phyloP scores from a whole-genome alignment of 2,329 filamentous ascomycete genomes.

The Fusarium miscanthi region DNA sequence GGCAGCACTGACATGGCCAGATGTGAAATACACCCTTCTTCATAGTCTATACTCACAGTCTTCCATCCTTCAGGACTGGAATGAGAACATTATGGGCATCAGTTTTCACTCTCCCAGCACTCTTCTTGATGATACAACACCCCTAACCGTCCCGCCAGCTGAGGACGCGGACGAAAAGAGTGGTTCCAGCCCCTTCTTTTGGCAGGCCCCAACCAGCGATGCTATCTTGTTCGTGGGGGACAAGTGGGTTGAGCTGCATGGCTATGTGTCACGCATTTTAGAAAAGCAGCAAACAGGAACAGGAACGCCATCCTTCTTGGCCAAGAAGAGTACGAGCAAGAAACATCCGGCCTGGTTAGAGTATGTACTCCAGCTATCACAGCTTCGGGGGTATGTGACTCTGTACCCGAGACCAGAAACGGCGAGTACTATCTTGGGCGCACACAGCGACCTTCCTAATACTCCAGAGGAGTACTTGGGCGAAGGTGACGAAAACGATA shows the following conservation, averaged over 20 bases:
- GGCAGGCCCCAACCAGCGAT: slow-evolving; percentile 86
- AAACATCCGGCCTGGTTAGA: slow-evolving; percentile 82
- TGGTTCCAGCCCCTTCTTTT: slow-evolving; percentile 73
- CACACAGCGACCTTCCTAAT: slow-evolving; percentile 81
- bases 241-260: slow-evolving; percentile 87
- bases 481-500: slow-evolving; percentile 40
- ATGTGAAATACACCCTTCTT: slow-evolving; percentile 81
- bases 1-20: slow-evolving; percentile 49
- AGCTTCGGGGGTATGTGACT: slow-evolving; percentile 79
- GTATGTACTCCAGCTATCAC: slow-evolving; percentile 79
- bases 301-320: slow-evolving; percentile 54
- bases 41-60: slow-evolving; percentile 78
- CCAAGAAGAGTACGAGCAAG: slow-evolving; percentile 71
- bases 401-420: slow-evolving; percentile 77
- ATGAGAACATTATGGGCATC: slow-evolving; percentile 76
- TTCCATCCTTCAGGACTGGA: slow-evolving; percentile 57
- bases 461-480: slow-evolving; percentile 74
- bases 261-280: slow-evolving; percentile 76
- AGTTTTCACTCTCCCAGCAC: slow-evolving; percentile 79
- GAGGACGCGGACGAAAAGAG: slow-evolving; percentile 27
- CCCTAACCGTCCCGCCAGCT: slow-evolving; percentile 61
- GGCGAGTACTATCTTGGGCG: slow-evolving; percentile 69
- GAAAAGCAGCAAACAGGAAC: slow-evolving; percentile 53
- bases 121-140: slow-evolving; percentile 68
- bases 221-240: slow-evolving; percentile 85